These are phyloP conservation scores for Tuber borchii DNA, from an alignment of 495 filamentous ascomycete species.

Conservation along the genomic window DNA sequence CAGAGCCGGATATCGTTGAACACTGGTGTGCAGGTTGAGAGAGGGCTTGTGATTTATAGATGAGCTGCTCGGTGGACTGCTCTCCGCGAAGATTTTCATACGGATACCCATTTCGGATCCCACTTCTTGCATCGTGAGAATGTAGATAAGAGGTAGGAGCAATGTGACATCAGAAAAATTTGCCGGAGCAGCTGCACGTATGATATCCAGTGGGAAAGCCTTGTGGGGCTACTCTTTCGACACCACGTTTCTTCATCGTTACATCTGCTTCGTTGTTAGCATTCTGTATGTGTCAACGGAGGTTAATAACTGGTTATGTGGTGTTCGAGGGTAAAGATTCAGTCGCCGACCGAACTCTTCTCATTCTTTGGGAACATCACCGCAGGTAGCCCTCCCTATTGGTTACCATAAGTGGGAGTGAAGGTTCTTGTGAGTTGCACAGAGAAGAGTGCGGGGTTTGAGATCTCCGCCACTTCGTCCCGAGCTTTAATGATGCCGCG, in stretches of 20 bases:
- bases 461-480: background rate
- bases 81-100: background rate
- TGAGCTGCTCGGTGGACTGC: background rate
- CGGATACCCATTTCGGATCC: background rate
- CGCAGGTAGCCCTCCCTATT: background rate
- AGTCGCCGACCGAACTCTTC: background rate
- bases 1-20: background rate
- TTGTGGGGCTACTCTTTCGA: background rate
- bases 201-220: background rate
- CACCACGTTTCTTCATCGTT: background rate
- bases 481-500: background rate
- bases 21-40: background rate
- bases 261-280: background rate
- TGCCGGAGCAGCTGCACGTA: background rate
- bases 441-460: background rate
- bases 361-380: background rate
- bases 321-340: background rate
- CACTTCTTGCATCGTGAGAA: background rate
- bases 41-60: background rate
- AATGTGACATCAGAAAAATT: background rate
- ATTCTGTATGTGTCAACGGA: background rate
- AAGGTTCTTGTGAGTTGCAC: background rate
- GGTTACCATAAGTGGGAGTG: background rate
- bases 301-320: background rate
- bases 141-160: background rate